A percentile compares a stretch with the other conserved stretches of the same genome.
phyloP scores from a whole-genome alignment of 352 stramenopile genomes.

The Globisporangium recalcitrans region DNA sequence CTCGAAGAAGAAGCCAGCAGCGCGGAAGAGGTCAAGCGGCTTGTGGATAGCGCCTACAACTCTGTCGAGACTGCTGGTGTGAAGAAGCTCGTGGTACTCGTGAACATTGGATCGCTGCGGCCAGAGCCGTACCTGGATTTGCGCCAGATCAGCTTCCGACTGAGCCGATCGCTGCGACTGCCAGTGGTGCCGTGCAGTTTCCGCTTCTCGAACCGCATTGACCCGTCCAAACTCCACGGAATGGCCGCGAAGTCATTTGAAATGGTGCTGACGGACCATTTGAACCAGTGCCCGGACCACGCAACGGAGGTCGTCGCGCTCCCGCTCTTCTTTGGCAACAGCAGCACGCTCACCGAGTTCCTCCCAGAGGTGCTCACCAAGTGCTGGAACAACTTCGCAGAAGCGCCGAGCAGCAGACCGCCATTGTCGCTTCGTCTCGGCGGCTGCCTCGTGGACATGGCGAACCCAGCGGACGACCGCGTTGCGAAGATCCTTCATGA shows the following conservation, averaged over 20 bases:
- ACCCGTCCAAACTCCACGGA: conserved; percentile 49
- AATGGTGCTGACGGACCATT: conserved; percentile 42
- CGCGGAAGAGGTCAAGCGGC: neutral
- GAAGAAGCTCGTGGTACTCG: conserved; percentile 41
- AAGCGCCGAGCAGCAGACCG: neutral
- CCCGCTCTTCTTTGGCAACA: conserved; percentile 81
- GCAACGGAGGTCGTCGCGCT: conserved; percentile 43
- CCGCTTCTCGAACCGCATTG: conserved; percentile 72
- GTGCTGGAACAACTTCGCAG: conserved; percentile 22
- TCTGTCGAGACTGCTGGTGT: neutral
- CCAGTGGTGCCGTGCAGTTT: conserved; percentile 74
- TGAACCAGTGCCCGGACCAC: conserved; percentile 21
- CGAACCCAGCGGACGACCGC: conserved; percentile 39
- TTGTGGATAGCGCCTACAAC: neutral
- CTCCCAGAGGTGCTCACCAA: conserved; percentile 54
- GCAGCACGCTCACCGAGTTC: conserved; percentile 70
- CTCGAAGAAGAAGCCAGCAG: conserved; percentile 56
- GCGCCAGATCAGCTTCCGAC: conserved; percentile 60
- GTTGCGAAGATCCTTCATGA: conserved; percentile 62
- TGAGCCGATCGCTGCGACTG: conserved; percentile 48
- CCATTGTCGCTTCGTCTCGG: conserved; percentile 38
- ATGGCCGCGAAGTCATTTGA: conserved; percentile 62
- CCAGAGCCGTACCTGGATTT: conserved; percentile 67
- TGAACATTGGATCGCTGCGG: conserved; percentile 73
- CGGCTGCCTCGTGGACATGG: conserved; percentile 52